Percentiles rank a stretch among this genome's conserved stretches.
These are phyloP conservation scores for Cytospora chrysosperma DNA, from an alignment of 2,329 filamentous ascomycete species.

Conservation along the genomic window DNA sequence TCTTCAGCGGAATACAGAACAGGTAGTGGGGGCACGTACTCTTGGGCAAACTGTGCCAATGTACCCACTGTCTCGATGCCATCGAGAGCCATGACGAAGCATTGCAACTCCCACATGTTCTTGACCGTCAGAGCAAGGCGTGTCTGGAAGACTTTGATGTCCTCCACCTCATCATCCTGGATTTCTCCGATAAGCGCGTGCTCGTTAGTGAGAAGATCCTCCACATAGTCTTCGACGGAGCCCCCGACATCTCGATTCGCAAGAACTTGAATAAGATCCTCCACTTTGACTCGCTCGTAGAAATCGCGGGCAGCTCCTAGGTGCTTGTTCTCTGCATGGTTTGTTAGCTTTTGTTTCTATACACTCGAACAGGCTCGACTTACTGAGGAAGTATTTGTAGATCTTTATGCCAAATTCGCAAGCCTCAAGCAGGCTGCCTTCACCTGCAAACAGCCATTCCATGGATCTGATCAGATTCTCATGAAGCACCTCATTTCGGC, in stretches of 20 bases:
- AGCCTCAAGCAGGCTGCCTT: conserved; percentile 43
- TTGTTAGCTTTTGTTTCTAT: conserved; percentile 27
- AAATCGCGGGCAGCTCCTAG: conserved; percentile 56
- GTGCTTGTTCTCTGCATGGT: conserved; percentile 44
- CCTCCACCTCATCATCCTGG: conserved; percentile 33
- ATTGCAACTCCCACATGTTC: conserved; percentile 68
- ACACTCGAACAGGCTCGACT: conserved; percentile 40
- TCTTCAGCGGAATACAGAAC: background rate
- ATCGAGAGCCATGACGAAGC: conserved; percentile 64
- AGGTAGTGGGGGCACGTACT: conserved; percentile 42
- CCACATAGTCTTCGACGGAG: conserved; percentile 44
- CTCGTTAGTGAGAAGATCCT: conserved; percentile 32
- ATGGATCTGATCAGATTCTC: conserved; percentile 73
- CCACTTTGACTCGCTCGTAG: conserved; percentile 50
- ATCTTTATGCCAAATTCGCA: conserved; percentile 58
- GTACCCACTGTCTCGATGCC: conserved; percentile 65
- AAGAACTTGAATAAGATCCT: conserved; percentile 46
- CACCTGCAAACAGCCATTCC: conserved; percentile 79
- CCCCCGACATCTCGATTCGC: conserved; percentile 39
- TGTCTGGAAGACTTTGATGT: conserved; percentile 48
- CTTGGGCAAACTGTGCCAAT: conserved; percentile 48
- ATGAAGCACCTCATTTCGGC: conserved; percentile 22
- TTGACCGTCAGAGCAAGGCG: conserved; percentile 33
- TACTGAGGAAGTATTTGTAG: conserved; percentile 84
- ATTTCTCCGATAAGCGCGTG: conserved; percentile 20